phyloP scores from a whole-genome alignment of 2,329 filamentous ascomycete genomes.

The Aspergillus sp. region DNA sequence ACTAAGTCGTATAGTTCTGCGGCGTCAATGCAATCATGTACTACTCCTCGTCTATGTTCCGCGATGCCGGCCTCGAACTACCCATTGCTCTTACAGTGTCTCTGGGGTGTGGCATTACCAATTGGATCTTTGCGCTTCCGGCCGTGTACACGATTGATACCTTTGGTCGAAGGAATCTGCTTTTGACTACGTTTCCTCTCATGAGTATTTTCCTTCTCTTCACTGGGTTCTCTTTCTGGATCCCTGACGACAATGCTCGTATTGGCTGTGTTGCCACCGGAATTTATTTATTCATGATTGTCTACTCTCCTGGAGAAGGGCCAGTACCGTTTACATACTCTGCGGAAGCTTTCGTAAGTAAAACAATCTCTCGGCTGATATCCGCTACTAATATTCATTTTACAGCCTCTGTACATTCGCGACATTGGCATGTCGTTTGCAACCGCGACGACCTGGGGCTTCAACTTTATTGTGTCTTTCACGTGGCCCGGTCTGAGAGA shows the following conservation, averaged over 20 bases:
- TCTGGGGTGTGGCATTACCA: slow-evolving; percentile 59
- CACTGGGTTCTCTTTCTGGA: slow-evolving; percentile 45
- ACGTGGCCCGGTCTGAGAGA: slow-evolving; percentile 46
- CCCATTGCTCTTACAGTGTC: slow-evolving; percentile 52
- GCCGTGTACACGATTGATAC: slow-evolving; percentile 62
- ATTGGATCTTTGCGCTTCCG: slow-evolving; percentile 59
- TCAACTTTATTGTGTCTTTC: slow-evolving; percentile 49
- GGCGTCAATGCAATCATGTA: slow-evolving; percentile 54
- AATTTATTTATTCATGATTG: slow-evolving; percentile 45
- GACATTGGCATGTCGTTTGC: slow-evolving; percentile 57
- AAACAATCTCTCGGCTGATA: no score
- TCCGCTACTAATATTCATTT: no score
- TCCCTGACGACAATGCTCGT: slow-evolving; percentile 24
- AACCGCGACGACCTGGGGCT: slow-evolving; percentile 51
- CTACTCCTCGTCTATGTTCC: slow-evolving; percentile 57
- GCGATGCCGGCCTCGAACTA: slow-evolving; percentile 47
- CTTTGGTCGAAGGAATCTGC: slow-evolving; percentile 56
- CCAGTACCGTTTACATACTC: slow-evolving; percentile 60
- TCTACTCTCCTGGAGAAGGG: slow-evolving; percentile 52
- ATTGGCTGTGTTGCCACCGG: slow-evolving; percentile 38
- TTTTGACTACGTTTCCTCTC: slow-evolving; percentile 57
- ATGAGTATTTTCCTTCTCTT: slow-evolving; percentile 38
- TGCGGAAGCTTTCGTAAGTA: slow-evolving; percentile 50
- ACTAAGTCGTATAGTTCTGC: slow-evolving; percentile 30
- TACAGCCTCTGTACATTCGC: slow-evolving; percentile 50